Evolutionary conservation across 441 rosid genomes (phyloP).

Genomic region (Sinapis alba): DNA sequence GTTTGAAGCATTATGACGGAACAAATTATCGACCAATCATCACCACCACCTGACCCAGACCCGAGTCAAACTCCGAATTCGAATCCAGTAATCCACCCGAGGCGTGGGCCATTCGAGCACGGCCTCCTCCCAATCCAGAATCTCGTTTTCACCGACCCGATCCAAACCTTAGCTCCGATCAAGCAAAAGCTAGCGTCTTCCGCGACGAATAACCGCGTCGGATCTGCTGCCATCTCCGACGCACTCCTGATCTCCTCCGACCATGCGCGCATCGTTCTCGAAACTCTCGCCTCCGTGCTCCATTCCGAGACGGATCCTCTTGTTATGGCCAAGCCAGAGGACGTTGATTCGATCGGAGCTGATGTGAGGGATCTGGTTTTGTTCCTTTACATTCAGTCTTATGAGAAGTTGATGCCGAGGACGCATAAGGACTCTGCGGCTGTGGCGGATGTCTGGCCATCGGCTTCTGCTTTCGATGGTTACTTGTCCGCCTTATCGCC

Average conservation of each 20-base stretch:
- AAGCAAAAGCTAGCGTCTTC: slow-evolving; percentile 54
- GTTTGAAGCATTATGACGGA: slow-evolving; percentile 48
- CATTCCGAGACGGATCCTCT: slow-evolving; percentile 71
- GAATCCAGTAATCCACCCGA: slow-evolving; percentile 52
- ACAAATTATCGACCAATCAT: not conserved
- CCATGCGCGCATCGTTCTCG: slow-evolving; percentile 75
- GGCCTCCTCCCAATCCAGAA: slow-evolving; percentile 88
- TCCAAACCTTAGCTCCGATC: slow-evolving; percentile 63
- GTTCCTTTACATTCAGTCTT: slow-evolving; percentile 85
- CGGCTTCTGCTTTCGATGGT: slow-evolving; percentile 93
- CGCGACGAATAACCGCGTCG: slow-evolving; percentile 49
- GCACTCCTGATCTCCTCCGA: slow-evolving; percentile 77
- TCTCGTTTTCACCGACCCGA: slow-evolving; percentile 76
- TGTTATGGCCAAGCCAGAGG: slow-evolving; percentile 48
- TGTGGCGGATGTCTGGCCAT: slow-evolving; percentile 96
- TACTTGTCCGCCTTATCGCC: slow-evolving; percentile 87
- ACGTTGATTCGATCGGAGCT: slow-evolving; percentile 63
- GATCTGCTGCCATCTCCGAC: slow-evolving; percentile 61
- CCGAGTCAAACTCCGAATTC: slow-evolving; percentile 34
- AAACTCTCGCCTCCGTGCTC: slow-evolving; percentile 79
- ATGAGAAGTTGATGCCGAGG: slow-evolving; percentile 81
- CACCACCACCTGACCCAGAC: slow-evolving; percentile 36
- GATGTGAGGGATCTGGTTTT: slow-evolving; percentile 80
- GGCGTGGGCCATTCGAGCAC: slow-evolving; percentile 89
- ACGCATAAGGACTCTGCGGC: slow-evolving; percentile 86